These are phyloP conservation scores for Fraxinus sp. DNA, from an alignment of 305 asterid species.

Conservation along the genomic window DNA sequence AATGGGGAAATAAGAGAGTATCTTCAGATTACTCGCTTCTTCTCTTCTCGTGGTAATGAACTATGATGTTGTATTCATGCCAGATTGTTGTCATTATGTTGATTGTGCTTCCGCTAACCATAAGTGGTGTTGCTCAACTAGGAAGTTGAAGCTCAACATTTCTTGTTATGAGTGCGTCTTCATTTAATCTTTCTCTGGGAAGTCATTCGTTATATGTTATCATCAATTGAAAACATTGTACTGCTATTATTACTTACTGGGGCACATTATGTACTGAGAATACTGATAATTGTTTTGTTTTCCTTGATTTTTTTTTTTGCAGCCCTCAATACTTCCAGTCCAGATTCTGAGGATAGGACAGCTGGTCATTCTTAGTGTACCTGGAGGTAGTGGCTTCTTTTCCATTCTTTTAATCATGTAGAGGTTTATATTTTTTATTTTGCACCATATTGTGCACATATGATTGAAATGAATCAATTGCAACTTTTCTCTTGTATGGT, in stretches of 20 bases:
- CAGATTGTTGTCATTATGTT: background rate
- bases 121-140: background rate
- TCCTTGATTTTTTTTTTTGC: conserved; percentile 28
- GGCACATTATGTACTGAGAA: background rate
- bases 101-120: background rate
- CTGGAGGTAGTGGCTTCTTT: conserved; percentile 68
- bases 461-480: conserved; percentile 3
- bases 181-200: background rate
- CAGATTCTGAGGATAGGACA: conserved; percentile 94
- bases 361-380: conserved; percentile 84
- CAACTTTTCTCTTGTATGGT: conserved; percentile 5
- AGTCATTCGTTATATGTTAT: background rate
- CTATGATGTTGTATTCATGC: background rate
- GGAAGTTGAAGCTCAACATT: background rate
- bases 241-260: background rate
- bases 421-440: conserved; percentile 13
- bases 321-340: conserved; percentile 95
- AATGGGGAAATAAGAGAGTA: background rate
- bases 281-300: background rate
- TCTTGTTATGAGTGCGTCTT: background rate
- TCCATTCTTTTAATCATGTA: conserved; percentile 14
- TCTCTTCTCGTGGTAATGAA: background rate
- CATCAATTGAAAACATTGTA: background rate
- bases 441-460: background rate
- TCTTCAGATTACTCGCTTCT: background rate